A percentile compares a stretch with the other conserved stretches of the same genome.
These are phyloP conservation scores for Amanita pseudoporphyria DNA, from an alignment of 768 basidiomycete genomes.

Conservation along the genomic window DNA sequence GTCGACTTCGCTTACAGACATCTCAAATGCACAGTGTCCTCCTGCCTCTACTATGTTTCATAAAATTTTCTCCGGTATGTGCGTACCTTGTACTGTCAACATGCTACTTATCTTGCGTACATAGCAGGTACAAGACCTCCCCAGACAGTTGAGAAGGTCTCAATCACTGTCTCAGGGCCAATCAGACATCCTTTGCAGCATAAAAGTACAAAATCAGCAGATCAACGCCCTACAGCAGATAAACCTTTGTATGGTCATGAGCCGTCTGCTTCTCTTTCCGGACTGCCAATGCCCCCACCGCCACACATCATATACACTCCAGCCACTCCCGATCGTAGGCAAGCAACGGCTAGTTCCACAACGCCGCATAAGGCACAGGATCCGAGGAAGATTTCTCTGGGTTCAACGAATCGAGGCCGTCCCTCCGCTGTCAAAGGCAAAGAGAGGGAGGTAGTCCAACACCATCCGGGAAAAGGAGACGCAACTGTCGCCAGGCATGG, in stretches of 20 bases:
- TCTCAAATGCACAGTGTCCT: slow-evolving; percentile 1
- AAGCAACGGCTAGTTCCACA: slow-evolving; percentile 1
- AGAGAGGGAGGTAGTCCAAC: slow-evolving; percentile 17
- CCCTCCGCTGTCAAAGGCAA: slow-evolving; percentile 15
- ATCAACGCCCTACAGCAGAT: slow-evolving; percentile 3
- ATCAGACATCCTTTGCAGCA: slow-evolving; percentile 19
- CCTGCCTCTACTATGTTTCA: slow-evolving; percentile 21
- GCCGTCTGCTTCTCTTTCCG: not conserved
- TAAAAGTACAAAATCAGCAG: slow-evolving; percentile 15
- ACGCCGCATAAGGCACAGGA: slow-evolving; percentile 2
- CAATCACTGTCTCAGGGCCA: slow-evolving; percentile 22
- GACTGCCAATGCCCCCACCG: slow-evolving; percentile 6
- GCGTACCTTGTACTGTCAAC: not conserved
- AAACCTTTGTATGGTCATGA: not conserved
- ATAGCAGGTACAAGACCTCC: not conserved
- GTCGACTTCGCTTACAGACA: not conserved
- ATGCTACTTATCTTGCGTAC: not conserved
- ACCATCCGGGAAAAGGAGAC: slow-evolving; percentile 9
- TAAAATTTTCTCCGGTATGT: slow-evolving; percentile 23
- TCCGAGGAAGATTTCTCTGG: not conserved
- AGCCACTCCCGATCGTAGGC: slow-evolving; percentile 17
- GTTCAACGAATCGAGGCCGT: not conserved
- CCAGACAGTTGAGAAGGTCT: not conserved
- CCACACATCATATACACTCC: slow-evolving; percentile 25
- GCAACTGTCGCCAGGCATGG: slow-evolving; percentile 49